Conservation (phyloP, 1,284 basidiomycete species). For the Gomphus bonarii region DNA sequence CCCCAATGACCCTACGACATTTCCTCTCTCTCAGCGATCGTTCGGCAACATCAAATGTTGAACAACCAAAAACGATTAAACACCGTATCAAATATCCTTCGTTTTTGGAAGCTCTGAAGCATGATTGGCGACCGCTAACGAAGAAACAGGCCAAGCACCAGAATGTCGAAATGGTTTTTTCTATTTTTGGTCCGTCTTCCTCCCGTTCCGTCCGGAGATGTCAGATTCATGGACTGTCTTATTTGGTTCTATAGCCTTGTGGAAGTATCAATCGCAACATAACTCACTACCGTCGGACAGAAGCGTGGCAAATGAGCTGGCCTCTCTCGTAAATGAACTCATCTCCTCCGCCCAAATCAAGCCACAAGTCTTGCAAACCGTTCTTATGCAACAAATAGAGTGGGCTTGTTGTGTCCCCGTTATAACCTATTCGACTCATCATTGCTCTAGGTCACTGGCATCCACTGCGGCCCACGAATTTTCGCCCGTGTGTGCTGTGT, state of each 20-base stretch:
- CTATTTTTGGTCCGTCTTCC: conserved; percentile 56
- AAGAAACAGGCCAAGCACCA: conserved; percentile 71
- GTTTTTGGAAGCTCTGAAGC: conserved; percentile 52
- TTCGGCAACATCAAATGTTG: conserved; percentile 49
- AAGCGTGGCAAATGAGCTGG: conserved; percentile 17
- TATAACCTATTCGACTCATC: not conserved
- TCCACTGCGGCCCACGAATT: conserved; percentile 77
- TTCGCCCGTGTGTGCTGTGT: conserved; percentile 82
- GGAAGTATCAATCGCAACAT: conserved; percentile 69
- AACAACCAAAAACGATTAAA: conserved; percentile 45
- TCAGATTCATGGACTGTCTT: not conserved
- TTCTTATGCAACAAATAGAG: conserved; percentile 50
- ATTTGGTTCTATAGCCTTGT: conserved; percentile 49
- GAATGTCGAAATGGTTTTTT: conserved; percentile 62
- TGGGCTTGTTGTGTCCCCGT: conserved; percentile 25
- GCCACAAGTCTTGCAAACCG: conserved; percentile 45
- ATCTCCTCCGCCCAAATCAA: conserved; percentile 58
- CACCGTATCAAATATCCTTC: conserved; percentile 56
- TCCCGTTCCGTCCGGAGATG: not conserved
- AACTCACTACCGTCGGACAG: conserved; percentile 14
- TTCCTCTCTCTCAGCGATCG: conserved; percentile 42
- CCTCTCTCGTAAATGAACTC: conserved; percentile 31
- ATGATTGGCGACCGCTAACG: conserved; percentile 60
- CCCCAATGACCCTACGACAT: conserved; percentile 13
- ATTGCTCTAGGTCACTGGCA: conserved; percentile 25